Evolutionary conservation across 2,329 filamentous ascomycete genomes (phyloP).

Genomic region (Sordariomycetes sp.): DNA sequence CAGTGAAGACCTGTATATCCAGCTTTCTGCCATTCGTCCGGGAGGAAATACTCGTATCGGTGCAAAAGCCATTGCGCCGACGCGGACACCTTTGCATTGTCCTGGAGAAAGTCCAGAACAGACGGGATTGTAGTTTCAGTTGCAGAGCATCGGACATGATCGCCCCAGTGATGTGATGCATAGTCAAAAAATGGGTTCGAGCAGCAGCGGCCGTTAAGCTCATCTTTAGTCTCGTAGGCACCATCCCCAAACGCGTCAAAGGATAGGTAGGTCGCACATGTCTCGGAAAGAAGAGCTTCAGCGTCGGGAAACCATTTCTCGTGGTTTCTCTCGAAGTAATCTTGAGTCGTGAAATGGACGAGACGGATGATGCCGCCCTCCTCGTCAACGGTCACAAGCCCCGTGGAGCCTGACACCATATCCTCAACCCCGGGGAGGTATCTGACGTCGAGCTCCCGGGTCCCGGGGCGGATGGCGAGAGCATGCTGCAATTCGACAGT

Average conservation of each 20-base stretch:
- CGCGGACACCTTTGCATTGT: too few relatives aligned
- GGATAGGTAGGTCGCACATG: constrained; percentile 25
- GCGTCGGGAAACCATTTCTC: constrained; percentile 18
- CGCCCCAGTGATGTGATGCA: too few relatives aligned
- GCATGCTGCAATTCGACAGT: constrained; percentile 27
- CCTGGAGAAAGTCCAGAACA: too few relatives aligned
- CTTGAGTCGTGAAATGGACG: constrained; percentile 33
- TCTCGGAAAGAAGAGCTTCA: constrained; percentile 14
- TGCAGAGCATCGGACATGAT: too few relatives aligned
- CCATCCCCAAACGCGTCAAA: constrained; percentile 16
- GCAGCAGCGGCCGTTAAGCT: too few relatives aligned
- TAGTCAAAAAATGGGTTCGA: too few relatives aligned
- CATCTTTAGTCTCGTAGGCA: too few relatives aligned
- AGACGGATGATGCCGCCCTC: constrained; percentile 22
- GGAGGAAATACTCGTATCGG: too few relatives aligned
- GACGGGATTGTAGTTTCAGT: too few relatives aligned
- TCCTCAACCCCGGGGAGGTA: constrained; percentile 21
- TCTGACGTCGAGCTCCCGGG: constrained; percentile 18
- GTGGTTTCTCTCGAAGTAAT: constrained; percentile 25
- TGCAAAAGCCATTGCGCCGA: too few relatives aligned
- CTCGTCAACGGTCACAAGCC: constrained; percentile 27
- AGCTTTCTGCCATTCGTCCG: too few relatives aligned
- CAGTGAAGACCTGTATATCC: too few relatives aligned
- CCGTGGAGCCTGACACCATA: constrained; percentile 25
- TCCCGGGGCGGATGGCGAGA: constrained; percentile 21